These are phyloP conservation scores for Globisporangium splendens DNA, from an alignment of 352 stramenopile genomes.

Conservation along the genomic window DNA sequence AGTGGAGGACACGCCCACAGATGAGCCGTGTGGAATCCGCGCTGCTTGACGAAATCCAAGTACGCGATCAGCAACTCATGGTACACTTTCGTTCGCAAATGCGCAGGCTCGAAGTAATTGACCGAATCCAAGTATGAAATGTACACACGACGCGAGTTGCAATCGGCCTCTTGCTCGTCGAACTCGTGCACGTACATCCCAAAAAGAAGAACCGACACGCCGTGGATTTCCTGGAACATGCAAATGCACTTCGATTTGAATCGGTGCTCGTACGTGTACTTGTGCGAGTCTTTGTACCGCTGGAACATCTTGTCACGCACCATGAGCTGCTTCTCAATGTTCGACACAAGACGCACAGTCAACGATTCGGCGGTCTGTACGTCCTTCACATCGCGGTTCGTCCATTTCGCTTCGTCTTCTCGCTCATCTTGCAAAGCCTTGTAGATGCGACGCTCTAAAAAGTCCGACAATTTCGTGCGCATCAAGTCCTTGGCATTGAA, in stretches of 20 bases:
- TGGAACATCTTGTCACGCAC: conserved; percentile 95
- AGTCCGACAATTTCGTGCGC: conserved; percentile 93
- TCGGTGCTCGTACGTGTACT: conserved; percentile 86
- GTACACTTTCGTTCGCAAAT: conserved; percentile 98
- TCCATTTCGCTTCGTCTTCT: conserved; percentile 84
- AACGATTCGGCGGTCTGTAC: conserved; percentile 89
- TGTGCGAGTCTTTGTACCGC: conserved; percentile 90
- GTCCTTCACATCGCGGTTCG: conserved; percentile 79
- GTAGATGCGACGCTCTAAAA: conserved; percentile 90
- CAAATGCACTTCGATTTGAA: conserved; percentile 98
- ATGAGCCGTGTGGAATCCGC: conserved; percentile 97
- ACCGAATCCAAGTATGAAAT: conserved; percentile 99
- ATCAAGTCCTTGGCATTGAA: conserved; percentile 95
- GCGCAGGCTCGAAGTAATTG: conserved; percentile 97
- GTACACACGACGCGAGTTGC: conserved; percentile 95
- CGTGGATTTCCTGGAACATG: conserved; percentile 99
- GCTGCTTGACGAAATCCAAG: conserved; percentile 96
- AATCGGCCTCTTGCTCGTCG: conserved; percentile 94
- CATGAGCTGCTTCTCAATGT: conserved; percentile 95
- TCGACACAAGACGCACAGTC: conserved; percentile 94
- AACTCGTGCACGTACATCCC: conserved; percentile 99
- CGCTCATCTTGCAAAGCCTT: conserved; percentile 87
- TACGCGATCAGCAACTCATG: conserved; percentile 99
- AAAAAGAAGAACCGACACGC: conserved; percentile 99
- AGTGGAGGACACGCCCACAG: conserved; percentile 99